Conservation (phyloP, 148 eudicot species). For the Cornus controversa region DNA sequence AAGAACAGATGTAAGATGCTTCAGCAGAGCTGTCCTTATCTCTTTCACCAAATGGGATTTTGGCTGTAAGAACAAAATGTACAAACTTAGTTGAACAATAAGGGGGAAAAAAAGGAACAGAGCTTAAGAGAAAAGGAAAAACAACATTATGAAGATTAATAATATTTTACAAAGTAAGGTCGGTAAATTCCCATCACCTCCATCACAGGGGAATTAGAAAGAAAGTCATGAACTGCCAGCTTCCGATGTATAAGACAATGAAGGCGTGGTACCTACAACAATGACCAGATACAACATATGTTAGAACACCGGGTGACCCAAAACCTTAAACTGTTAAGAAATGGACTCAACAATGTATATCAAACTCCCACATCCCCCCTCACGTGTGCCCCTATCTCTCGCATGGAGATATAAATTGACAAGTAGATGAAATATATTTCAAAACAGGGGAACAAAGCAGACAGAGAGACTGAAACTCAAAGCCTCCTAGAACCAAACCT, state of each 20-base stretch:
- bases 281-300: not conserved
- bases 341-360: too few relatives aligned
- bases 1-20: conserved; percentile 74
- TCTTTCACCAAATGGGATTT: conserved; percentile 49
- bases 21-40: conserved; percentile 61
- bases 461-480: too few relatives aligned
- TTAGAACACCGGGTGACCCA: not conserved
- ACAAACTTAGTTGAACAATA: not conserved
- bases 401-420: too few relatives aligned
- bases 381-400: too few relatives aligned
- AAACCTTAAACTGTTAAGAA: too few relatives aligned
- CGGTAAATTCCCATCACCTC: conserved; percentile 43
- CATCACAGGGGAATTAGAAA: conserved; percentile 40
- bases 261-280: conserved; percentile 78
- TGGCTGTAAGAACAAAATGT: conserved; percentile 38
- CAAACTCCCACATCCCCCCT: too few relatives aligned
- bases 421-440: too few relatives aligned
- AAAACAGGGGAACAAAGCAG: too few relatives aligned
- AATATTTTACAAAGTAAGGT: not conserved
- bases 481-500: too few relatives aligned
- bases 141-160: not conserved
- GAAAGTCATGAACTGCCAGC: conserved; percentile 61
- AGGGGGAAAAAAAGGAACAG: not conserved
- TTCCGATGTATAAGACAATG: conserved; percentile 80
- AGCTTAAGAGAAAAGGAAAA: not conserved